A percentile compares a stretch with the other conserved stretches of the same genome.
Evolutionary conservation across 305 asterid genomes (phyloP).

Genomic region (Withania somnifera): DNA sequence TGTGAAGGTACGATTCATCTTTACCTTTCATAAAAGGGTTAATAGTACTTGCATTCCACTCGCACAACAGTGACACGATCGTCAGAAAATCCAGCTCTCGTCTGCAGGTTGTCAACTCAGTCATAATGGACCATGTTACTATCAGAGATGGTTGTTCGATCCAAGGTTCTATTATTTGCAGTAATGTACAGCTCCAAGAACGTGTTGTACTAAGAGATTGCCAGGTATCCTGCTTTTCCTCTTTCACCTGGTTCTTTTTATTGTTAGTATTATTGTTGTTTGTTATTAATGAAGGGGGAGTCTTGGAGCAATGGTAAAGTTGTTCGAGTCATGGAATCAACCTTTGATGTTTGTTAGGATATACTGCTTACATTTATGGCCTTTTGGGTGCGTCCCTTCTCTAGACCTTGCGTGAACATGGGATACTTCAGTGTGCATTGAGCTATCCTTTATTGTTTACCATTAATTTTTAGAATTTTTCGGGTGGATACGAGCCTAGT

Average conservation of each 20-base stretch:
- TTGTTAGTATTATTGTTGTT: neutral
- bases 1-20: slow-evolving; percentile 52
- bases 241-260: slow-evolving; percentile 1
- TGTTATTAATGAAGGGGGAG: neutral
- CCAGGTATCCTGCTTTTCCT: slow-evolving; percentile 37
- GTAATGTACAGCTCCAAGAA: slow-evolving; percentile 90
- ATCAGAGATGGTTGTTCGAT: slow-evolving; percentile 84
- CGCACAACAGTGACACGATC: neutral
- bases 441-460: too few relatives aligned
- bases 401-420: too few relatives aligned
- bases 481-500: too few relatives aligned
- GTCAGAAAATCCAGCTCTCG: neutral
- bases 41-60: neutral
- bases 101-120: slow-evolving; percentile 71
- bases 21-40: neutral
- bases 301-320: too few relatives aligned
- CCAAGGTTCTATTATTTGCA: slow-evolving; percentile 83
- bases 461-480: too few relatives aligned
- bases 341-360: too few relatives aligned
- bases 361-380: too few relatives aligned
- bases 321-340: too few relatives aligned
- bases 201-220: slow-evolving; percentile 81
- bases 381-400: too few relatives aligned
- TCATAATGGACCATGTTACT: slow-evolving; percentile 80
- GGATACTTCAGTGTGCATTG: too few relatives aligned